Evolutionary conservation across 2,329 filamentous ascomycete species (phyloP).

Genomic region (Ophiostoma sp.): DNA sequence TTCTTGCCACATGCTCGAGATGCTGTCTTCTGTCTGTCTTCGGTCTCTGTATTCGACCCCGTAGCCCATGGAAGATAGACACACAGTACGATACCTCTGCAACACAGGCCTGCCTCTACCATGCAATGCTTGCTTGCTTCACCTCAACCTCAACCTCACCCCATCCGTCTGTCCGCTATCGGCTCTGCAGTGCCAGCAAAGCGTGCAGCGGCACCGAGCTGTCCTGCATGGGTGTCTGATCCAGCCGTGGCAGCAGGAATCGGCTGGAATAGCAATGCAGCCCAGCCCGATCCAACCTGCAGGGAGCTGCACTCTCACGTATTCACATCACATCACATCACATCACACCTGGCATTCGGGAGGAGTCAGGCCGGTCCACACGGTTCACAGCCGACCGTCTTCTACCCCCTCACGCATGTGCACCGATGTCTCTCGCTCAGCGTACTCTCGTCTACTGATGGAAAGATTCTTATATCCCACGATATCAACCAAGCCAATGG

Average conservation of each 20-base stretch:
- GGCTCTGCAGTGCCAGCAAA: conserved; percentile 13
- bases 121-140: no score
- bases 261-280: not conserved
- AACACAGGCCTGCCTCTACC: not conserved
- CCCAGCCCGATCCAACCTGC: not conserved
- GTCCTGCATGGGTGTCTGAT: conserved; percentile 14
- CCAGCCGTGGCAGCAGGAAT: not conserved
- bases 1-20: not conserved
- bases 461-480: no score
- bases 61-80: no score
- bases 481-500: no score
- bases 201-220: not conserved
- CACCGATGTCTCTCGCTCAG: no score
- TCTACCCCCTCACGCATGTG: no score
- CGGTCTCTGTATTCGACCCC: no score
- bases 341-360: no score
- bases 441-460: no score
- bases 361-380: no score
- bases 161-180: not conserved
- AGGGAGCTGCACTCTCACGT: not conserved
- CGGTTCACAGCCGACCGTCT: no score
- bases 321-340: not conserved
- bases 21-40: no score
- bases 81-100: not conserved
- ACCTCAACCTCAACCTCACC: not conserved